Base-by-base conservation (phyloP, 2,329 filamentous ascomycete species). In the Dothideomycetes sp. region DNA sequence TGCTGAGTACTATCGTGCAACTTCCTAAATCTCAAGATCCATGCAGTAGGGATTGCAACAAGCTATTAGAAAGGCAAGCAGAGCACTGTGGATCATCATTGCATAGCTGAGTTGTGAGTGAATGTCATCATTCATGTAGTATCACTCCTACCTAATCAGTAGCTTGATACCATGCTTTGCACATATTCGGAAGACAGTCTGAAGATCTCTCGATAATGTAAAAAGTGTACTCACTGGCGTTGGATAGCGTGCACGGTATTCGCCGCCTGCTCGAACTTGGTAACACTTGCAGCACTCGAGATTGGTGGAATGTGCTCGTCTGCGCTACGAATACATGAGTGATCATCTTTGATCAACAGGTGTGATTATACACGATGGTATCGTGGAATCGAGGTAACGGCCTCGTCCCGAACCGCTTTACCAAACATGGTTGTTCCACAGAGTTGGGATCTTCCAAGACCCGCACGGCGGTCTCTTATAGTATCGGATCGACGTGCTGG, bases 321-420 rank as follows among this genome's bases (percentile, higher is more conserved):
- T n/a, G n/a, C n/a, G n/a, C n/a, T n/a, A n/a, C n/a, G n/a, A n/a
- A n/a, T n/a, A n/a, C n/a, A n/a, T n/a, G n/a, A n/a, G n/a, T n/a
- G n/a, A n/a, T n/a, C n/a, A n/a, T n/a, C n/a, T n/a, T n/a, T n/a
- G n/a, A n/a, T n/a, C n/a, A n/a, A n/a, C n/a, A n/a, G n/a, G n/a
- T n/a, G n/a, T n/a, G n/a, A n/a, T n/a, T n/a, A n/a, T n/a, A n/a
- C n/a, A n/a, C n/a, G n/a, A n/a, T n/a, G n/a, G n/a, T n/a, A n/a
- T n/a, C n/a, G n/a, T n/a, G n/a, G n/a, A n/a, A 15, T 11, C 35
- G 23, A 18, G 25, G 23, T 23, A 13, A 23, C 24, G 35, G 35
- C 23, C 18, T 13, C 35, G 35, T 38, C 27, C 35, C 35, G 35
- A 38, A 29, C 35, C 35, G 35, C 35, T 30, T 38, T 38, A 38